A percentile compares a stretch with the other conserved stretches of the same genome.
Conservation (phyloP, 805 yeast species). For the Cyberlindnera mycetangii region DNA sequence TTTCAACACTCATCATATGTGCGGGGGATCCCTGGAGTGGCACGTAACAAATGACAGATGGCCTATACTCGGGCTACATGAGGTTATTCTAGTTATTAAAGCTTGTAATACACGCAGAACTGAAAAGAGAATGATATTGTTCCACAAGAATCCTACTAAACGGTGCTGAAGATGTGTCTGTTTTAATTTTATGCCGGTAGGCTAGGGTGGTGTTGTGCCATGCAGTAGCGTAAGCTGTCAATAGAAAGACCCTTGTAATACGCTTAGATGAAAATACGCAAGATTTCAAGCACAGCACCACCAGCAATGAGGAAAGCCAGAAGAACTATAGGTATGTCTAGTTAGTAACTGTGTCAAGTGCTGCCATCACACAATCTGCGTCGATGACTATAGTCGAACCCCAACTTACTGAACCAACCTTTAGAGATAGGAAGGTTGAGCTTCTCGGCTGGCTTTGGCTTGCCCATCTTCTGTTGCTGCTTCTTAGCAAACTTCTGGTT, state of each 20-base stretch:
- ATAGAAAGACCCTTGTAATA: too few relatives aligned
- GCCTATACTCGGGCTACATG: too few relatives aligned
- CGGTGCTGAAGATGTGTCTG: too few relatives aligned
- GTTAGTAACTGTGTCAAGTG: constrained; percentile 16
- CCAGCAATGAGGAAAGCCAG: constrained; percentile 72
- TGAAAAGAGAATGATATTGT: not conserved
- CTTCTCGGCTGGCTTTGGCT: constrained; percentile 47
- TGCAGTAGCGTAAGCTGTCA: too few relatives aligned
- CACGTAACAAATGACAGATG: too few relatives aligned
- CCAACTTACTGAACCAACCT: constrained; percentile 58
- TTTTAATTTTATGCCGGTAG: too few relatives aligned
- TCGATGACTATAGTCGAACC: not conserved
- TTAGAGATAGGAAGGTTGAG: constrained; percentile 53
- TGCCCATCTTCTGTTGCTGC: constrained; percentile 73
- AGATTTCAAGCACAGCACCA: constrained; percentile 73
- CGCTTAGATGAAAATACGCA: constrained; percentile 50
- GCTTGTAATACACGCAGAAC: not conserved
- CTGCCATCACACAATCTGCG: not conserved
- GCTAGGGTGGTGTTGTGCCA: too few relatives aligned
- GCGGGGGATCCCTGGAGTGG: too few relatives aligned
- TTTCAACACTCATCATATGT: too few relatives aligned
- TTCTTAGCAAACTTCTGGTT: constrained; percentile 77
- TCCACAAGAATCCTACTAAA: too few relatives aligned
- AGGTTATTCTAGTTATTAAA: not conserved
- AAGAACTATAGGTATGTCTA: constrained; percentile 28